A percentile compares a stretch with the other conserved stretches of the same genome.
Evolutionary conservation across 2,329 filamentous ascomycete genomes (phyloP).

Genomic region (Dothideomycetidae sp.): DNA sequence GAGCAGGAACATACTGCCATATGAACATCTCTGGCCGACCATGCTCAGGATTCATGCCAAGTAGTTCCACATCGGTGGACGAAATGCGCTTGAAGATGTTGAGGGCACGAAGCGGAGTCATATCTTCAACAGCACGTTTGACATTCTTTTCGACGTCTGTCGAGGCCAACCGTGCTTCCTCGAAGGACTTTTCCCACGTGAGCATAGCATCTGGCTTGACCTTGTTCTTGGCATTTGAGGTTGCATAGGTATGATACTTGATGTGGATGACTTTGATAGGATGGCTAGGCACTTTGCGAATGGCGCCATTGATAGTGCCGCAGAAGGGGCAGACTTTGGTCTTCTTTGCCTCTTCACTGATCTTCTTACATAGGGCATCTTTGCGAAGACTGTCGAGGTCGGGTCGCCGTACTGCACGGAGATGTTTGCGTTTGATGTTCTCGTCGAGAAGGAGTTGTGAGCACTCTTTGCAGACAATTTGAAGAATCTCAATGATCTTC

Average conservation of each 20-base stretch:
- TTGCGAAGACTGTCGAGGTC: conserved; percentile 77
- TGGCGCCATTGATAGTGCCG: conserved; percentile 69
- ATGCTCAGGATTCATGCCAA: conserved; percentile 64
- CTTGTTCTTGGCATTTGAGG: conserved; percentile 77
- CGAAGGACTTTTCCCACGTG: conserved; percentile 74
- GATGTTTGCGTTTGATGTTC: conserved; percentile 57
- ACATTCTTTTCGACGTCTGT: conserved; percentile 80
- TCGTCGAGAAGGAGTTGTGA: conserved; percentile 72
- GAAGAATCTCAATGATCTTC: conserved; percentile 79
- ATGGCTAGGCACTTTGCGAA: conserved; percentile 67
- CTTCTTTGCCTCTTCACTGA: conserved; percentile 83
- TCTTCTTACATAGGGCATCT: conserved; percentile 70
- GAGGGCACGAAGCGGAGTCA: conserved; percentile 76
- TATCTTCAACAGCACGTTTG: conserved; percentile 83
- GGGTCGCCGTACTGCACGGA: conserved; percentile 68
- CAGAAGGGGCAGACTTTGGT: conserved; percentile 71
- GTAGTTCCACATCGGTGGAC: conserved; percentile 72
- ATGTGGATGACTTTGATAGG: conserved; percentile 92
- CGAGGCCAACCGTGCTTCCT: conserved; percentile 61
- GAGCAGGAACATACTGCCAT: conserved; percentile 90
- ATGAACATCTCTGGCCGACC: conserved; percentile 94
- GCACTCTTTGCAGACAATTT: conserved; percentile 93
- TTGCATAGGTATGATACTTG: conserved; percentile 78
- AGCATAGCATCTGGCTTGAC: conserved; percentile 67
- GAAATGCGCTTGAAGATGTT: conserved; percentile 85